Conservation (phyloP, 345 rosid genomes). For the Syzygium oleosum region DNA sequence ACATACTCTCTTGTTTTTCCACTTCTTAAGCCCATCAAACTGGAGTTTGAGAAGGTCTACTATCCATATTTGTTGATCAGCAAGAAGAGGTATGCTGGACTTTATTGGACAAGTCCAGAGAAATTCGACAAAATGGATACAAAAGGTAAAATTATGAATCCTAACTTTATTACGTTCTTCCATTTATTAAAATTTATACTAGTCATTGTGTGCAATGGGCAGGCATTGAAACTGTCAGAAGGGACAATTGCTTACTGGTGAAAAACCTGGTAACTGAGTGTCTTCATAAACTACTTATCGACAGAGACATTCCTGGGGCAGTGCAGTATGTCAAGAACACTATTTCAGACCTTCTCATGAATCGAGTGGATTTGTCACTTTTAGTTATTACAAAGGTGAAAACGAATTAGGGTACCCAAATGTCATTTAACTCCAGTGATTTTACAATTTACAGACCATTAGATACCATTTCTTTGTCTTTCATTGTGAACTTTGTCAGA, state of each 20-base stretch:
- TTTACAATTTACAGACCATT: not conserved
- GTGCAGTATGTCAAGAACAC: conserved; percentile 84
- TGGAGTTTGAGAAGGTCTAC: conserved; percentile 97
- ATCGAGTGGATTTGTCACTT: conserved; percentile 96
- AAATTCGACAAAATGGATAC: conserved; percentile 95
- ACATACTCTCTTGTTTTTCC: conserved; percentile 8
- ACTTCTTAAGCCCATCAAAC: conserved; percentile 83
- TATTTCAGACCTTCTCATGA: conserved; percentile 96
- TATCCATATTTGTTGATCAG: conserved; percentile 87
- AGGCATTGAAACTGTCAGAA: conserved; percentile 97
- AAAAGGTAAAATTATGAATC: conserved; percentile 49
- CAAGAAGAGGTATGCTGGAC: conserved; percentile 99
- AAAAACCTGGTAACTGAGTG: conserved; percentile 91
- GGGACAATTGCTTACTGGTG: conserved; percentile 96
- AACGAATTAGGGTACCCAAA: not conserved
- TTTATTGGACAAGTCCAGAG: conserved; percentile 78
- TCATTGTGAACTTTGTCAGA: not conserved
- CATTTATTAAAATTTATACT: not conserved
- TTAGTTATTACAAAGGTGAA: conserved; percentile 90
- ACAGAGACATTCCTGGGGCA: conserved; percentile 83
- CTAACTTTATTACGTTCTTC: not conserved
- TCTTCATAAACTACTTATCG: conserved; percentile 81
- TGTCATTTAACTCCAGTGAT: not conserved
- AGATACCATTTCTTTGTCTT: conserved; percentile 5
- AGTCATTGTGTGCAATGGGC: conserved; percentile 12